Conservation (phyloP, 176 grass and related monocot genomes). For the Lolium perenne region DNA sequence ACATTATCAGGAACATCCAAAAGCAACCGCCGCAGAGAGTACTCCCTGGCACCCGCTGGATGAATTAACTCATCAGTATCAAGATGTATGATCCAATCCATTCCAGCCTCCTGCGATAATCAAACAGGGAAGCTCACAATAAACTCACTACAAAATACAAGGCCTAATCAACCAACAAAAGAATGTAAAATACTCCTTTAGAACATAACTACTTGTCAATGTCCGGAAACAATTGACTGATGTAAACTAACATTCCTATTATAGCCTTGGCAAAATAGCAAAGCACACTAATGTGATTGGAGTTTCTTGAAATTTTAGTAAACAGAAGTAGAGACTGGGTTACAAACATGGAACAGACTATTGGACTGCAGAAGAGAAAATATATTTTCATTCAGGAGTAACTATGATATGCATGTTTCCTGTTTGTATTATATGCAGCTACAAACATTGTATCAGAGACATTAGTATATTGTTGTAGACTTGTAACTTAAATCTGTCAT, state of each 20-base stretch:
- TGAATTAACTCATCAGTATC: slow-evolving; percentile 96
- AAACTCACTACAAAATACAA: slow-evolving; percentile 37
- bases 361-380: neutral
- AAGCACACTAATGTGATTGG: neutral
- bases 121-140: slow-evolving; percentile 27
- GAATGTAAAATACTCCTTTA: slow-evolving; percentile 1
- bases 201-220: neutral
- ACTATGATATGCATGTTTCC: neutral
- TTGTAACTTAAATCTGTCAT: neutral
- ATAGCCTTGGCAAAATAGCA: neutral
- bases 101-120: slow-evolving; percentile 68
- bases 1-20: slow-evolving; percentile 96
- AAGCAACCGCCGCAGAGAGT: slow-evolving; percentile 87
- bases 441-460: neutral
- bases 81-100: slow-evolving; percentile 99
- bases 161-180: neutral
- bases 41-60: slow-evolving; percentile 88
- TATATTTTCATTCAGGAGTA: neutral
- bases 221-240: slow-evolving; percentile 2
- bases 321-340: neutral
- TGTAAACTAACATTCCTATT: neutral
- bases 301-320: slow-evolving; percentile 26
- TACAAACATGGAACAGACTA: neutral
- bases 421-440: neutral
- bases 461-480: slow-evolving; percentile 1